Percentiles rank a stretch among this genome's conserved stretches.
Conservation (phyloP, 768 basidiomycete species). For the Inosperma sp. region DNA sequence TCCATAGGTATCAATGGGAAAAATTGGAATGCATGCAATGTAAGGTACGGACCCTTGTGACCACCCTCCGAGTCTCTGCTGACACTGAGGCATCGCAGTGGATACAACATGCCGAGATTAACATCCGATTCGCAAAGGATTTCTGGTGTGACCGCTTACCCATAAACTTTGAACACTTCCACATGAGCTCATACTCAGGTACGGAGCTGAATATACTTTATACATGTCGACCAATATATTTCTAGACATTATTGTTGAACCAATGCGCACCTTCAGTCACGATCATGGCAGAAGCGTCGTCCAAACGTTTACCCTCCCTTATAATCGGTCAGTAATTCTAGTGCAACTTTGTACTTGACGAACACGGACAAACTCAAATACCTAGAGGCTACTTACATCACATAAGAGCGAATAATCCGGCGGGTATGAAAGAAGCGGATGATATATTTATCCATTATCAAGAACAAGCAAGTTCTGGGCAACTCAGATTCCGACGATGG, state of each 20-base stretch:
- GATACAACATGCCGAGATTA: slow-evolving; percentile 11
- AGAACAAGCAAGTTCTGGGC: slow-evolving; percentile 50
- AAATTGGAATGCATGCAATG: slow-evolving; percentile 66
- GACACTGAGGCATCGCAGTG: slow-evolving; percentile 10
- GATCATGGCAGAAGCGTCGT: slow-evolving; percentile 17
- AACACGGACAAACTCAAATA: too few species aligned
- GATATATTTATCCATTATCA: slow-evolving; percentile 64
- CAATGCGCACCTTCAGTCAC: slow-evolving; percentile 15
- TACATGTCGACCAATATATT: background rate
- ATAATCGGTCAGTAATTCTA: slow-evolving; percentile 34
- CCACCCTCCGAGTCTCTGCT: background rate
- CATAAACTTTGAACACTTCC: slow-evolving; percentile 29
- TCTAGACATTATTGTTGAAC: slow-evolving; percentile 30
- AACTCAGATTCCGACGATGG: slow-evolving; percentile 63
- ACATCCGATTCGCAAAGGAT: slow-evolving; percentile 32
- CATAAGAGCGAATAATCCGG: slow-evolving; percentile 40
- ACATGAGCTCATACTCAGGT: slow-evolving; percentile 32
- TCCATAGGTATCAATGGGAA: slow-evolving; percentile 64
- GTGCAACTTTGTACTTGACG: background rate
- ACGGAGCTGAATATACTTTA: background rate
- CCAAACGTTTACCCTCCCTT: slow-evolving; percentile 50
- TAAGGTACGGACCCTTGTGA: slow-evolving; percentile 34
- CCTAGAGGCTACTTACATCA: slow-evolving; percentile 61
- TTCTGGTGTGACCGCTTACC: slow-evolving; percentile 32
- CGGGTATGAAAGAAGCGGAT: slow-evolving; percentile 46